Evolutionary conservation across 768 basidiomycete species (phyloP).

Genomic region (Lanmaoa rubissima): DNA sequence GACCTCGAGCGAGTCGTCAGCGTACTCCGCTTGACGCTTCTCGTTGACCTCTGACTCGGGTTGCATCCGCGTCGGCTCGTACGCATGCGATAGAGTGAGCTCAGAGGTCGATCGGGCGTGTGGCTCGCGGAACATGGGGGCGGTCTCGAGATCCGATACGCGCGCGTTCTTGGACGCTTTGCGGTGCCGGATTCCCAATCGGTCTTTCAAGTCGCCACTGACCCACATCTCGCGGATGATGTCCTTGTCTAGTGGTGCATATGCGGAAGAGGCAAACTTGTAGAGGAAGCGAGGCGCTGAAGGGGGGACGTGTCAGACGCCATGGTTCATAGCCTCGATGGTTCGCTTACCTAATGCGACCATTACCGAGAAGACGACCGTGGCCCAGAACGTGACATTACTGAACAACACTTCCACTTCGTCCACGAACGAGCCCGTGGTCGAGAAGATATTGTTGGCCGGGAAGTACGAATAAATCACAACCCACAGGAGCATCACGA

Average conservation of each 20-base stretch:
- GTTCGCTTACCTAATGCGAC: slow-evolving; percentile 65
- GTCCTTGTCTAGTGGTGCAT: slow-evolving; percentile 82
- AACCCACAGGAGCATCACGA: slow-evolving; percentile 88
- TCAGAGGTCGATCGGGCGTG: slow-evolving; percentile 69
- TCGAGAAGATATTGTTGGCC: slow-evolving; percentile 71
- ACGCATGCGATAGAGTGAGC: slow-evolving; percentile 39
- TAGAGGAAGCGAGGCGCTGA: slow-evolving; percentile 79
- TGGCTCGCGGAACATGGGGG: slow-evolving; percentile 68
- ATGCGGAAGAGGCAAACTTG: slow-evolving; percentile 69
- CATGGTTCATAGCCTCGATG: neutral
- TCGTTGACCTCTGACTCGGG: slow-evolving; percentile 18
- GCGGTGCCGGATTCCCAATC: slow-evolving; percentile 67
- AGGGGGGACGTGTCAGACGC: slow-evolving; percentile 2
- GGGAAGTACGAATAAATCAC: slow-evolving; percentile 82
- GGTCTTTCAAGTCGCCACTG: slow-evolving; percentile 76
- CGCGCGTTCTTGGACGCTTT: slow-evolving; percentile 46
- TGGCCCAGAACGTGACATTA: slow-evolving; percentile 81
- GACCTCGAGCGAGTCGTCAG: slow-evolving; percentile 1
- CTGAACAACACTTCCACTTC: slow-evolving; percentile 75
- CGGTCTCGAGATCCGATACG: slow-evolving; percentile 49
- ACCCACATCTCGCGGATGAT: slow-evolving; percentile 94
- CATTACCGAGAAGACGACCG: slow-evolving; percentile 63
- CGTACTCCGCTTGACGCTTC: slow-evolving; percentile 4
- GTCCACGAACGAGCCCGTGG: slow-evolving; percentile 66
- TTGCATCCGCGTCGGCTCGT: slow-evolving; percentile 47